Evolutionary conservation across 2,329 filamentous ascomycete species (phyloP).

Genomic region (Cladophialophora immunda): DNA sequence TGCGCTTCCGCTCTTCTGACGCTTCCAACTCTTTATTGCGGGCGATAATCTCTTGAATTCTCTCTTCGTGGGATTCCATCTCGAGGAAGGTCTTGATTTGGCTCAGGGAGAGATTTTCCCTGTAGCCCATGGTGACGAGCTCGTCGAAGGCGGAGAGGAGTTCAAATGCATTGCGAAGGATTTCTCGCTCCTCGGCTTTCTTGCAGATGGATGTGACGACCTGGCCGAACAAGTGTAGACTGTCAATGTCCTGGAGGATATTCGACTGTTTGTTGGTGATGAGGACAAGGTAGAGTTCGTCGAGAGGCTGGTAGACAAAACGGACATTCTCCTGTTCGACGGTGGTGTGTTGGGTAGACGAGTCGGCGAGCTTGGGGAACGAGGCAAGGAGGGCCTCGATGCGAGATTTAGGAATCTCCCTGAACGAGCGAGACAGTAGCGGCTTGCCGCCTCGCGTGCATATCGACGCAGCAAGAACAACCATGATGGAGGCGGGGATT

Average conservation of each 20-base stretch:
- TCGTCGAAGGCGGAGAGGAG: constrained; percentile 97
- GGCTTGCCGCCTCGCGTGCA: constrained; percentile 98
- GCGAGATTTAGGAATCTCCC: constrained; percentile 95
- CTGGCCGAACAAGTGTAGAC: constrained; percentile 95
- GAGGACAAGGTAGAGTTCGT: constrained; percentile 99
- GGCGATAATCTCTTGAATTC: constrained; percentile 97
- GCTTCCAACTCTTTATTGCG: constrained; percentile 99
- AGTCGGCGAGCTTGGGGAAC: constrained; percentile 96
- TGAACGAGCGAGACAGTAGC: constrained; percentile 96
- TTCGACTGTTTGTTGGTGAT: constrained; percentile 99
- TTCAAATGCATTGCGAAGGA: constrained; percentile 93
- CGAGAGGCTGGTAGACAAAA: constrained; percentile 98
- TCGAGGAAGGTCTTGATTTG: constrained; percentile 99
- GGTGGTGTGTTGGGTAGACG: constrained; percentile 94
- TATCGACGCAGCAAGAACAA: constrained; percentile 98
- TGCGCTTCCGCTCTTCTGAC: constrained; percentile 96
- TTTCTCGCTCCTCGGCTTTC: constrained; percentile 93
- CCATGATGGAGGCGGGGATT: constrained; percentile 56
- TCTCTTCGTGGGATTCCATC: constrained; percentile 99
- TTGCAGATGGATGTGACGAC: constrained; percentile 97
- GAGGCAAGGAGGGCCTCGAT: constrained; percentile 96
- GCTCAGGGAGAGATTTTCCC: constrained; percentile 93
- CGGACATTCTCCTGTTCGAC: constrained; percentile 99
- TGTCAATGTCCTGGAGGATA: constrained; percentile 98
- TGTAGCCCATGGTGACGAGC: constrained; percentile 91